Conservation (phyloP, 768 basidiomycete genomes). For the Termitomyces sp. region DNA sequence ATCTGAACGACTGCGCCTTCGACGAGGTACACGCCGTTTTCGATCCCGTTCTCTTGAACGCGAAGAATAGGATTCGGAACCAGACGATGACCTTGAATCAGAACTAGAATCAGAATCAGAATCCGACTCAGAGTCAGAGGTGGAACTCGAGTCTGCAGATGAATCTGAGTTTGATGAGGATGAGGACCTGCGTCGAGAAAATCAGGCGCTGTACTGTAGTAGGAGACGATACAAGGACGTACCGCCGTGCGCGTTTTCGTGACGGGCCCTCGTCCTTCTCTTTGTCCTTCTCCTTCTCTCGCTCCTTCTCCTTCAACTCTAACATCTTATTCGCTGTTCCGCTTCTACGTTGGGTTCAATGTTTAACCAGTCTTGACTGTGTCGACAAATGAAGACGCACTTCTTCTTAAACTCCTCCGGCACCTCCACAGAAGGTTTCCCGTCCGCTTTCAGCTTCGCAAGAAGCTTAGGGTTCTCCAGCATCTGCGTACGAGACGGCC, state of each 20-base stretch:
- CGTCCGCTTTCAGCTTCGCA: conserved; percentile 62
- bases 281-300: conserved; percentile 36
- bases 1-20: conserved; percentile 13
- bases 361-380: background rate
- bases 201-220: background rate
- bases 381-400: conserved; percentile 33
- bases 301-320: conserved; percentile 75
- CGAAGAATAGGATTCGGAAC: conserved; percentile 28
- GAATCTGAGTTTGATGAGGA: background rate
- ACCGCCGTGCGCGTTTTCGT: conserved; percentile 35
- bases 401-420: conserved; percentile 88
- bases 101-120: background rate
- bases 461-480: conserved; percentile 71
- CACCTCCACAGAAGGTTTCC: conserved; percentile 75
- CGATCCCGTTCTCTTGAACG: conserved; percentile 36
- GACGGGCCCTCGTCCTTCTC: conserved; percentile 31
- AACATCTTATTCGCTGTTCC: conserved; percentile 86
- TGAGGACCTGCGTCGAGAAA: conserved; percentile 8
- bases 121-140: conserved; percentile 16
- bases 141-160: conserved; percentile 3
- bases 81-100: conserved; percentile 10
- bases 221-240: conserved; percentile 5
- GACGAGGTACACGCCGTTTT: conserved; percentile 32
- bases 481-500: conserved; percentile 86
- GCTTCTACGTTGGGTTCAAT: conserved; percentile 31